Base-by-base conservation (phyloP, 2,329 filamentous ascomycete genomes). In the Aspergillus vadensis region DNA sequence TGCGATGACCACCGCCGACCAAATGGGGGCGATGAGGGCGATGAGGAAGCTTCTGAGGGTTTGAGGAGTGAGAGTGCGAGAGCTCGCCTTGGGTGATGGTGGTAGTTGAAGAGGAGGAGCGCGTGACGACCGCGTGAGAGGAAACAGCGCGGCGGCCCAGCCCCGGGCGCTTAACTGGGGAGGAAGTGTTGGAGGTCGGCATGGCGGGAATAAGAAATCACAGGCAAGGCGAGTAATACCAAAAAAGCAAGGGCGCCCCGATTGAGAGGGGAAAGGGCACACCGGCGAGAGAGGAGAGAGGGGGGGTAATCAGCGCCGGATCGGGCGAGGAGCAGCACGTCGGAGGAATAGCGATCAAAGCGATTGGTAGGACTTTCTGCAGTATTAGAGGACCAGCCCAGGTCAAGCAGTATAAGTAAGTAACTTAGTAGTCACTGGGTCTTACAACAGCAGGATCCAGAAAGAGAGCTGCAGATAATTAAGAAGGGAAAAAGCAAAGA, bases 11-110 rank as follows among this genome's bases (percentile, higher is more conserved):
- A 48, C 73, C 72, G 49, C 70, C 78, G 47, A 80, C 79, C 38
- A 79, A 70, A 71, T 81, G 79, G 38, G 77, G 69, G 47, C 78
- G 76, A 64, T 77, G 74, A 36, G 69, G 65, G 56, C 76, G 73
- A 59, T 76, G 74, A 25, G 69, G 61, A 43, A 67, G 57, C 66
- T 74, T 77, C 57, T 72, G 71, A 57, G 68, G 61, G 55, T 73
- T 70, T 58, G 72, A 63, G 14, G 69, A 58, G 27, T 67, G 63
- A 30, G 67, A 71, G 58, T 71, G 61, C 48, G 70, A 70, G 59
- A 73, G 66, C 47, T 77, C 74, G 55, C 61, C 69, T 55, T 69
- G 65, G 61, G 69, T 14, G 32, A 5, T 36, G 32, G 32, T 36
- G 32, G 32, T 36, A 14, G 32, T 73, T 10, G 70, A 68, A n/a